A percentile compares a stretch with the other conserved stretches of the same genome.
These are phyloP conservation scores for Saprolegnia diclina DNA, from an alignment of 352 stramenopile genomes.

Conservation along the genomic window DNA sequence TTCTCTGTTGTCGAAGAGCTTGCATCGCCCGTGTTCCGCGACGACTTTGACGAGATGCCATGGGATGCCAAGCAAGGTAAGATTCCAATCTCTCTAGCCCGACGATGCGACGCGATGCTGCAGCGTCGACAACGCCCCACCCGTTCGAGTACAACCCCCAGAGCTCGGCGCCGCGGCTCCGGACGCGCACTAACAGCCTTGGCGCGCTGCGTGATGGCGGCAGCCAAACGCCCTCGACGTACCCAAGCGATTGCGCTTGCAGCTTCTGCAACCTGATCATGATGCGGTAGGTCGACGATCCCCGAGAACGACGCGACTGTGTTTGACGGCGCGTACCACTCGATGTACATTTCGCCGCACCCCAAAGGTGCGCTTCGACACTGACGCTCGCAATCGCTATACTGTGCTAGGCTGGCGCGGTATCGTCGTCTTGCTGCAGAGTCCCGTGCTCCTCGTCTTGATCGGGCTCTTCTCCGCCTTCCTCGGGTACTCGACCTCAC, in stretches of 20 bases:
- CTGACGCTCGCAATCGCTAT: background rate
- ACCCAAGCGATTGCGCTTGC: background rate
- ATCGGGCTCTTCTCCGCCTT: constrained; percentile 66
- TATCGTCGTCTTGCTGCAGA: constrained; percentile 66
- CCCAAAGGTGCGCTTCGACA: constrained; percentile 35
- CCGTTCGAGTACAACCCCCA: constrained; percentile 14
- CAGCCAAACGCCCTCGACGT: constrained; percentile 8
- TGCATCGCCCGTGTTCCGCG: constrained; percentile 21
- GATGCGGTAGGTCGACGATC: constrained; percentile 4
- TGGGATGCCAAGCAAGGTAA: constrained; percentile 22
- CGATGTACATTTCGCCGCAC: constrained; percentile 65
- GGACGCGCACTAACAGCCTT: constrained; percentile 15
- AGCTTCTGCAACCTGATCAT: background rate
- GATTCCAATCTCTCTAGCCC: background rate
- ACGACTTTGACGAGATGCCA: constrained; percentile 26
- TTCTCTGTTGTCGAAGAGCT: constrained; percentile 22
- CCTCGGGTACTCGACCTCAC: constrained; percentile 42
- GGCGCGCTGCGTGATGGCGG: background rate
- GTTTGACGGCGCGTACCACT: constrained; percentile 70
- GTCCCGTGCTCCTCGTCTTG: constrained; percentile 51
- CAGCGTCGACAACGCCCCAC: background rate
- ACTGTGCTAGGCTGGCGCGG: constrained; percentile 29
- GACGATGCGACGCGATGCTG: no score
- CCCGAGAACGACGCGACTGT: constrained; percentile 3
- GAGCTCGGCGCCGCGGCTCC: background rate